Conservation (phyloP, 257 asterid genomes). For the Leptodermis oblonga region DNA sequence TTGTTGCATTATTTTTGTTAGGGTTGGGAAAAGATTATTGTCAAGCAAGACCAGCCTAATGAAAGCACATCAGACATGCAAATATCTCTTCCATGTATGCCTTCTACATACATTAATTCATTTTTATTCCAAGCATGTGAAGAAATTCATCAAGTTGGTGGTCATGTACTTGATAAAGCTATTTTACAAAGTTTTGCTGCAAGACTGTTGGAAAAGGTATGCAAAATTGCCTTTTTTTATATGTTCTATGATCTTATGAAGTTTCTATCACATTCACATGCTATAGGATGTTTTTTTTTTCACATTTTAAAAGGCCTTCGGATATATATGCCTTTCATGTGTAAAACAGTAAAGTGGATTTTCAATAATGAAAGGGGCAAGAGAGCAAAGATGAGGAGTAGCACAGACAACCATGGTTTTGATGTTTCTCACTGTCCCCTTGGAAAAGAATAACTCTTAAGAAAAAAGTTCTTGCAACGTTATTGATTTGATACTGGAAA, state of each 20-base stretch:
- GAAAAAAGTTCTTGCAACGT: too few relatives aligned
- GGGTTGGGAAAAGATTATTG: conserved; percentile 98
- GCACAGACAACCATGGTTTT: neutral
- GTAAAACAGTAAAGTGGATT: neutral
- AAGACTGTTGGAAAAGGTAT: conserved; percentile 72
- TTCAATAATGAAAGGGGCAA: neutral
- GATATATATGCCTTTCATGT: neutral
- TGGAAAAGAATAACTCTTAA: neutral
- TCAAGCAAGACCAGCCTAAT: conserved; percentile 70
- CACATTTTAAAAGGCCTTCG: too few relatives aligned
- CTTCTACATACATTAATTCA: conserved; percentile 76
- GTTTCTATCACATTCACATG: neutral
- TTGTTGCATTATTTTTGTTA: conserved; percentile 29
- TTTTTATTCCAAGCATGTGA: conserved; percentile 81
- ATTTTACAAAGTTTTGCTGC: conserved; percentile 82
- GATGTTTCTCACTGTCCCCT: neutral
- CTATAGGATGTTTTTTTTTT: neutral
- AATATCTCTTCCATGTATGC: conserved; percentile 94
- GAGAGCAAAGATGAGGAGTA: neutral
- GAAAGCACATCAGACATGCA: conserved; percentile 76
- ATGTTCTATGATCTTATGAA: neutral
- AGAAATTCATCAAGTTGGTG: conserved; percentile 95
- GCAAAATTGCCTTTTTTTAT: conserved; percentile 8
- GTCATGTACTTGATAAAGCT: conserved; percentile 83
- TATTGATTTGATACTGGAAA: neutral